phyloP scores from a whole-genome alignment of 2,329 filamentous ascomycete species.

The Aspergillus quadrilineatus region DNA sequence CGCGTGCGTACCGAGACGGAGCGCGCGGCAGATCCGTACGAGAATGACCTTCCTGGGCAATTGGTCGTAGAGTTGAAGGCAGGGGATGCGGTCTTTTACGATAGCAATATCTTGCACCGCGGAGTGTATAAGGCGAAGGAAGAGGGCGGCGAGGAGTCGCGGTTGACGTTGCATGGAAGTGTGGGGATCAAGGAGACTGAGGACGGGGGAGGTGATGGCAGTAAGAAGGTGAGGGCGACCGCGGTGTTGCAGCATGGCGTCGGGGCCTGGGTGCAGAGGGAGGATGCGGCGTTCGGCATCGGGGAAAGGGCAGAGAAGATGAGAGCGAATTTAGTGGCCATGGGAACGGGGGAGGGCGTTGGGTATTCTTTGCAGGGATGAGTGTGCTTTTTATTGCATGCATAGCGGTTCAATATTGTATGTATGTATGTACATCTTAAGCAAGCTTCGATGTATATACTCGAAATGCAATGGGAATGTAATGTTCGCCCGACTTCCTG shows the following conservation, averaged over 20 bases:
- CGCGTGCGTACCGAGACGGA: constrained; percentile 70
- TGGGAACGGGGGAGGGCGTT: constrained; percentile 47
- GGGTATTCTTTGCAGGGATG: constrained; percentile 46
- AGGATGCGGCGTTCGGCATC: constrained; percentile 42
- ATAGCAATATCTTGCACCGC: constrained; percentile 75
- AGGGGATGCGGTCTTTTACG: constrained; percentile 82
- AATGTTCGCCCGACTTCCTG: background rate
- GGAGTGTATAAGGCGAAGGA: constrained; percentile 43
- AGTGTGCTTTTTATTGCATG: background rate
- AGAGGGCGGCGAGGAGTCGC: constrained; percentile 36
- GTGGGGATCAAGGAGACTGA: constrained; percentile 37
- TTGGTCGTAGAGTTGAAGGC: constrained; percentile 64
- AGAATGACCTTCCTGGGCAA: constrained; percentile 61
- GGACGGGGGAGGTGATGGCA: constrained; percentile 18
- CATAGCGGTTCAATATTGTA: background rate
- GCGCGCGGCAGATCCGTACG: constrained; percentile 65
- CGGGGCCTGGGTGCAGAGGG: constrained; percentile 44
- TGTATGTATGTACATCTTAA: background rate
- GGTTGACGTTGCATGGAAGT: constrained; percentile 47
- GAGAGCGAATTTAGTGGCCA: constrained; percentile 45
- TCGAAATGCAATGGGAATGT: background rate
- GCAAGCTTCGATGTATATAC: background rate
- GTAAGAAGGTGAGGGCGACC: constrained; percentile 42
- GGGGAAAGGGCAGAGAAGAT: constrained; percentile 44
- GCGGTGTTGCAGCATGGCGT: constrained; percentile 49